Base-by-base conservation (phyloP, 176 grass and related monocot genomes). In the Hordeum marinum region DNA sequence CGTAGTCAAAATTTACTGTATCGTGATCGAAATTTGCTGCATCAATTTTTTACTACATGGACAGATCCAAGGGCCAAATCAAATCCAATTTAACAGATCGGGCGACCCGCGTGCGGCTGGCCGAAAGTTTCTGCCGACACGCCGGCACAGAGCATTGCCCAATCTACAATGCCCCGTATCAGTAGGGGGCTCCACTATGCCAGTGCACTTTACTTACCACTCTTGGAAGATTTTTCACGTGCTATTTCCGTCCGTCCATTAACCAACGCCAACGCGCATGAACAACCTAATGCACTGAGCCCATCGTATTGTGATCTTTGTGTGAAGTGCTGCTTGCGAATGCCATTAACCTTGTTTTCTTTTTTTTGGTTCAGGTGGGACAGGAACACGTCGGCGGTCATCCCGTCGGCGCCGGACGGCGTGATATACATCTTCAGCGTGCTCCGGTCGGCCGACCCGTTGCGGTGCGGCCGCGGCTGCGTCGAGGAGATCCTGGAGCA, bases 321-420 rank as follows among this genome's bases (percentile, higher is more conserved):
- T 39, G 7, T 50, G 26, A 39, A 62, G 32, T 48, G 72, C 46
- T 9, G 40, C 40, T 41, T 5, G 40, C 10, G 9, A 7, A 4
- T 34, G 3, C 4, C 32, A 34, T 34, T 3, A 14, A 77, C 52
- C 24, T 11, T 73, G 6, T 1, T 39, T 4, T 5, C 24, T n/a
- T n/a, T n/a, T n/a, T n/a, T n/a, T n/a, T n/a, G n/a, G n/a, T 12
- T 81, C 82, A 97, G 95, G 88, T 97, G 95, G 95, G 82, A 94
- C 84, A 15, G 68, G 25, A 94, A 97, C 88, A 87, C 80, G 32
- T 97, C 95, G 78, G 86, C 82, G 31, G 88, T 92, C 52, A 50
- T 97, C 48, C 94, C 94, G 40, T 36, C 81, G 82, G 1, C 77
- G 63, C 21, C 65, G 46, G 88, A 84, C 62, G 80, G 76, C 21